Evolutionary conservation across 148 eudicot genomes (phyloP).

Genomic region (Diospyros kaki): DNA sequence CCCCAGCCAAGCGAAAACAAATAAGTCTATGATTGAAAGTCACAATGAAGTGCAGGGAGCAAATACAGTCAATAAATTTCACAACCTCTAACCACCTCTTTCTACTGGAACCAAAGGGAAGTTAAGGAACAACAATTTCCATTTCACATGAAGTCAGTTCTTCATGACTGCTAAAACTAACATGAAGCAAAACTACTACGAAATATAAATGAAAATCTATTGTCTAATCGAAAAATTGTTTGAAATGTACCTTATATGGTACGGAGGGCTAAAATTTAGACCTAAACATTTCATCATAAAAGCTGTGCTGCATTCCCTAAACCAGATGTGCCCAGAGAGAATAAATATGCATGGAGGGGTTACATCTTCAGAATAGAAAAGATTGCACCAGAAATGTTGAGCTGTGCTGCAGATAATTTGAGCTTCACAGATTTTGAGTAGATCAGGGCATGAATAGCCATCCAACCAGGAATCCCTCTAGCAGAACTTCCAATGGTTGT

Average conservation of each 20-base stretch:
- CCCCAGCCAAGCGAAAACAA: no score
- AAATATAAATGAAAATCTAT: not conserved
- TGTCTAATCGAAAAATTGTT: not conserved
- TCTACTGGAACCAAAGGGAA: not conserved
- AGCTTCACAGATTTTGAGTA: not conserved
- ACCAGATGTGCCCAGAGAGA: not conserved
- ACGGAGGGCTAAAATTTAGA: not conserved
- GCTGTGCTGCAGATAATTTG: not conserved
- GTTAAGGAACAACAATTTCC: not conserved
- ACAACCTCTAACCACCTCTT: no score
- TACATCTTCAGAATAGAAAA: conserved; percentile 2
- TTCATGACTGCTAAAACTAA: not conserved
- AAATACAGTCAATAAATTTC: no score
- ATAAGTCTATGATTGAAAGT: no score
- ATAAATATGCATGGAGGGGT: not conserved
- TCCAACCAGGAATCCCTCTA: conserved; percentile 9
- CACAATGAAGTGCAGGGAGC: no score
- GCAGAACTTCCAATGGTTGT: conserved; percentile 75
- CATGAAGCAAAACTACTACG: not conserved
- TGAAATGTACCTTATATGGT: not conserved
- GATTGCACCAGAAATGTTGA: not conserved
- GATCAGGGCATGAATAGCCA: not conserved
- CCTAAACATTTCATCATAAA: conserved; percentile 9
- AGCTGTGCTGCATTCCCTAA: conserved; percentile 11
- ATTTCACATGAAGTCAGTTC: not conserved